Percentiles rank a stretch among this genome's conserved stretches.
Evolutionary conservation across 2,329 filamentous ascomycete species (phyloP).

Genomic region (Colletotrichum sp.): DNA sequence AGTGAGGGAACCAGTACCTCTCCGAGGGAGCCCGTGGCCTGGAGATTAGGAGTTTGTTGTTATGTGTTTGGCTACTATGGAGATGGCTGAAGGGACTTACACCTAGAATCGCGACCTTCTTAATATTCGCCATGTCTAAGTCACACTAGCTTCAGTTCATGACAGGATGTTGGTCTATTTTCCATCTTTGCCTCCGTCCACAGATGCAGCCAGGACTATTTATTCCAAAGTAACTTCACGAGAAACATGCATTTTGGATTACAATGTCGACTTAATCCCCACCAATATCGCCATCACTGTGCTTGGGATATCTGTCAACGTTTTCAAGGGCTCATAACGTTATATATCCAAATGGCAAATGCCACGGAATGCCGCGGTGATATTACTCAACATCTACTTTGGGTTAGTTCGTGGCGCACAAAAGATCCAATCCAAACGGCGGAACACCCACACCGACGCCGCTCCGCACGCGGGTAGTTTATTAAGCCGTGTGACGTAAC

Average conservation of each 20-base stretch:
- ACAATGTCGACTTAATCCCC: not conserved
- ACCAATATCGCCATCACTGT: not conserved
- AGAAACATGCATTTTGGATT: not conserved
- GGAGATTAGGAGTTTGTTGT: not conserved
- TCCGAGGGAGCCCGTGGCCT: not conserved
- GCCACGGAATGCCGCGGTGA: not conserved
- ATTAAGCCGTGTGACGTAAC: not conserved
- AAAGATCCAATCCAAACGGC: not conserved
- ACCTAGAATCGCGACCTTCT: not conserved
- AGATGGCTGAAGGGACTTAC: not conserved
- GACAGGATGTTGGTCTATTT: not conserved
- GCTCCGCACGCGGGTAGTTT: not conserved
- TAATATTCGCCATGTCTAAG: not conserved
- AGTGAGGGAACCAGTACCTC: not conserved
- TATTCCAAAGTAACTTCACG: not conserved
- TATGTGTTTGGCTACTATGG: not conserved
- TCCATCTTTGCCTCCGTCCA: too few relatives aligned
- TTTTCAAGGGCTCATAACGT: not conserved
- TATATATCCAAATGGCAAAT: not conserved
- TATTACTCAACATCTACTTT: not conserved
- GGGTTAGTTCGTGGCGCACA: not conserved
- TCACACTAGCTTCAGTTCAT: fast-evolving
- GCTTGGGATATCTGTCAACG: not conserved
- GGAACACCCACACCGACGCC: not conserved
- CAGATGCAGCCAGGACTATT: too few relatives aligned